These are phyloP conservation scores for Fusarium acutatum DNA, from an alignment of 2,329 filamentous ascomycete genomes.

Conservation along the genomic window DNA sequence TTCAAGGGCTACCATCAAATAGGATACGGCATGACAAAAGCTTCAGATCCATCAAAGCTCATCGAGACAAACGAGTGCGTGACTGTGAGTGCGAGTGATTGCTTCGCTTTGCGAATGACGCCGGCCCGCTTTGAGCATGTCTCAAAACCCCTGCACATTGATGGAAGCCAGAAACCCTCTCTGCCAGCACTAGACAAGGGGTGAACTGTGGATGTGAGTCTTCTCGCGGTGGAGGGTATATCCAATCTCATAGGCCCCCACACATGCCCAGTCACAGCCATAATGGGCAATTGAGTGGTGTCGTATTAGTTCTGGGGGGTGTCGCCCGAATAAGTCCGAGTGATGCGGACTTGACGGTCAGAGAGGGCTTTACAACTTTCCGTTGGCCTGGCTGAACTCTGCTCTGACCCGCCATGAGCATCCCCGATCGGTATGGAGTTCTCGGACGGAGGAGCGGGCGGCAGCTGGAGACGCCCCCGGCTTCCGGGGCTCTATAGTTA, in stretches of 20 bases:
- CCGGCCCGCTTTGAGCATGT: conserved; percentile 29
- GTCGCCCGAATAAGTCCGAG: conserved; percentile 17
- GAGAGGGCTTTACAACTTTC: conserved; percentile 22
- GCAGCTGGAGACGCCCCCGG: conserved; percentile 33
- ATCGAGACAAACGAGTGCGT: conserved; percentile 12
- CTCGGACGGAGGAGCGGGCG: conserved; percentile 42
- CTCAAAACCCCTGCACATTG: conserved; percentile 22
- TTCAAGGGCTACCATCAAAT: conserved; percentile 16
- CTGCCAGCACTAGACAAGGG: conserved; percentile 1
- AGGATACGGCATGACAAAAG: conserved; percentile 16
- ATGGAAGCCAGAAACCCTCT: conserved; percentile 10
- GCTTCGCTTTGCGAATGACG: conserved; percentile 34
- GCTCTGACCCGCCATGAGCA: conserved; percentile 38
- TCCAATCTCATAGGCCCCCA: background rate
- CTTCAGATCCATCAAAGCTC: conserved; percentile 24
- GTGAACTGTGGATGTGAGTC: background rate
- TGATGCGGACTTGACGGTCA: conserved; percentile 32
- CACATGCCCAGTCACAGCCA: conserved; percentile 13
- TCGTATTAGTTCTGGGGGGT: conserved; percentile 15
- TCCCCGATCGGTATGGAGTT: conserved; percentile 43
- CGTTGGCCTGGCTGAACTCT: conserved; percentile 42
- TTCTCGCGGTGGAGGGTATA: conserved; percentile 15
- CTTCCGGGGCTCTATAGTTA: conserved; percentile 33
- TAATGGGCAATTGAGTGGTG: background rate
- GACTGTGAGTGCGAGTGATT: conserved; percentile 3